phyloP scores from a whole-genome alignment of 169 alveolate species.

The Besnoitia besnoiti region DNA sequence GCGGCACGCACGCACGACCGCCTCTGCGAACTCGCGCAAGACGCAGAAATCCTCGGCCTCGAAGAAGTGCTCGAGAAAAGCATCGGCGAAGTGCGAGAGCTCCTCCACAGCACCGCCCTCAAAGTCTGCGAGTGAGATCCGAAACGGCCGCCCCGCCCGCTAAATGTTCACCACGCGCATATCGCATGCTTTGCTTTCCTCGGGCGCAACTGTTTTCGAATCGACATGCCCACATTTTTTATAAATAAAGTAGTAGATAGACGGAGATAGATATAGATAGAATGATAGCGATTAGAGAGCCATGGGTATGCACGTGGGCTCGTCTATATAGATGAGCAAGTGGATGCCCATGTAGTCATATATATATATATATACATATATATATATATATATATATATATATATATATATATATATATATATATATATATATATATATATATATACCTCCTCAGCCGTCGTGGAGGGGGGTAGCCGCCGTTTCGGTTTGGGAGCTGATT shows the following conservation, averaged over 20 bases:
- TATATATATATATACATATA: not conserved
- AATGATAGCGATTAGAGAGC: no score
- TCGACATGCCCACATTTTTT: no score
- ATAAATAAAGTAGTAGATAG: no score
- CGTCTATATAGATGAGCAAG: not conserved
- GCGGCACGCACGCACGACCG: not conserved
- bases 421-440: no score
- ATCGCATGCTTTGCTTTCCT: no score
- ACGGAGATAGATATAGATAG: not conserved
- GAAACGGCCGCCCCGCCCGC: no score
- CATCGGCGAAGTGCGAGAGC: not conserved
- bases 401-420: no score
- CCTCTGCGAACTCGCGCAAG: not conserved
- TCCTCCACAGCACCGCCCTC: not conserved
- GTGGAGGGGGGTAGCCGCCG: no score
- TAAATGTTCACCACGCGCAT: no score
- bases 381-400: no score
- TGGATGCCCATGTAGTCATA: not conserved
- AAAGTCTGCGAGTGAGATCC: not conserved
- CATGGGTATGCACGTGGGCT: not conserved
- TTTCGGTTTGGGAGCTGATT: no score
- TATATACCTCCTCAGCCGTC: not conserved
- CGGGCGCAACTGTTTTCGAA: no score
- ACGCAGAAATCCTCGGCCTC: not conserved
- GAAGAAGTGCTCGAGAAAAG: not conserved